Percentiles rank a stretch among this genome's conserved stretches.
Evolutionary conservation across 1,284 basidiomycete species (phyloP).

Genomic region (Volvariella volvacea): DNA sequence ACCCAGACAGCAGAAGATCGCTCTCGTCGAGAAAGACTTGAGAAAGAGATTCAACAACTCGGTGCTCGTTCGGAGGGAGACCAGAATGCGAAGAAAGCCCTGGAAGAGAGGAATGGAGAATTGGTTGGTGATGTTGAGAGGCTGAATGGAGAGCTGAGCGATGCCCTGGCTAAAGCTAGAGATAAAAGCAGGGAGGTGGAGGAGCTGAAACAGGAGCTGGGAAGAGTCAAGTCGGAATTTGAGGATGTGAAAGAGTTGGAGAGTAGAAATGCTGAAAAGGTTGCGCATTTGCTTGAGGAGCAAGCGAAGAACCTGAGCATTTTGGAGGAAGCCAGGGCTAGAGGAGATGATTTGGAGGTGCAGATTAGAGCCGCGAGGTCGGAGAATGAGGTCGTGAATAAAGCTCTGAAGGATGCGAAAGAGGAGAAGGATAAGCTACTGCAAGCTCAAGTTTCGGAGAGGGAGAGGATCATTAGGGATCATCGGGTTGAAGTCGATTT

Average conservation of each 20-base stretch:
- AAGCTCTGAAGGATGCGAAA: slow-evolving; percentile 59
- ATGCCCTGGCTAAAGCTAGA: slow-evolving; percentile 63
- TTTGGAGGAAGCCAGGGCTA: slow-evolving; percentile 67
- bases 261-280: slow-evolving; percentile 54
- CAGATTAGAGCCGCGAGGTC: slow-evolving; percentile 62
- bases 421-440: slow-evolving; percentile 73
- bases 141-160: slow-evolving; percentile 51
- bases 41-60: slow-evolving; percentile 59
- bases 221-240: slow-evolving; percentile 53
- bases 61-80: slow-evolving; percentile 62
- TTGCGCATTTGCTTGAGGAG: slow-evolving; percentile 64
- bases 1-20: slow-evolving; percentile 34
- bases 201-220: slow-evolving; percentile 62
- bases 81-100: slow-evolving; percentile 43
- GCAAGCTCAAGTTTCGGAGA: slow-evolving; percentile 69
- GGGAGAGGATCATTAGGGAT: slow-evolving; percentile 80
- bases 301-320: slow-evolving; percentile 62
- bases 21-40: slow-evolving; percentile 44
- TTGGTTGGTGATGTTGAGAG: slow-evolving; percentile 52
- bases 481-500: slow-evolving; percentile 89
- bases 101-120: slow-evolving; percentile 65
- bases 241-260: slow-evolving; percentile 73
- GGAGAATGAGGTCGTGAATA: slow-evolving; percentile 63
- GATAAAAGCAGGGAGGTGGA: slow-evolving; percentile 60
- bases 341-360: slow-evolving; percentile 66